Conservation (phyloP, 768 basidiomycete genomes). For the Udeniomyces megalosporus region DNA sequence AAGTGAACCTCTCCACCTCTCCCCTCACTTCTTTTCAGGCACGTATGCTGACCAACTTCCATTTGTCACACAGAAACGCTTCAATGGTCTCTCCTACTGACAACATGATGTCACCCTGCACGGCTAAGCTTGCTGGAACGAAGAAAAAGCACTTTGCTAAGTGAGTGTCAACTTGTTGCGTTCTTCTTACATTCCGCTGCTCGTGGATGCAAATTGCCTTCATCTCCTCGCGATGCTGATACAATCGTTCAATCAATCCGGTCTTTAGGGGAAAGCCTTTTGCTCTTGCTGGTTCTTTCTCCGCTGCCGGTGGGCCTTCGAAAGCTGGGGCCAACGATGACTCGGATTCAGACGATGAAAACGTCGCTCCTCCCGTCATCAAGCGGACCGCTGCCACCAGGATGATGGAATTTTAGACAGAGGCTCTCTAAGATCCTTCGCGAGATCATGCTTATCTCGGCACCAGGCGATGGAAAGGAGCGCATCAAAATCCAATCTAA, state of each 20-base stretch:
- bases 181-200: too few relatives aligned
- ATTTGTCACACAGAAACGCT: conserved; percentile 48
- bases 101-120: conserved; percentile 80
- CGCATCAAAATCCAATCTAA: too few relatives aligned
- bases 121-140: conserved; percentile 75
- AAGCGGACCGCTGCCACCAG: neutral
- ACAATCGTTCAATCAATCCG: too few relatives aligned
- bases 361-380: neutral
- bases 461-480: too few relatives aligned
- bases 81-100: conserved; percentile 86
- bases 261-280: conserved; percentile 23
- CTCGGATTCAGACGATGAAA: neutral
- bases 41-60: conserved; percentile 3
- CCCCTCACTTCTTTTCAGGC: neutral
- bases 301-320: neutral
- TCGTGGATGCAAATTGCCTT: too few relatives aligned
- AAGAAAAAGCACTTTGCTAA: conserved; percentile 88
- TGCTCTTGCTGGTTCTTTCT: conserved; percentile 22
- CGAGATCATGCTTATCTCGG: too few relatives aligned
- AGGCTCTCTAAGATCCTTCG: too few relatives aligned
- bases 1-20: conserved; percentile 45
- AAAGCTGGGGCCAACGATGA: neutral
- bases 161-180: conserved; percentile 36
- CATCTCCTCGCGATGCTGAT: too few relatives aligned
- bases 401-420: conserved; percentile 2